Conservation (phyloP, 371 early-diverging fungal species). For the Mucor mucedo region DNA sequence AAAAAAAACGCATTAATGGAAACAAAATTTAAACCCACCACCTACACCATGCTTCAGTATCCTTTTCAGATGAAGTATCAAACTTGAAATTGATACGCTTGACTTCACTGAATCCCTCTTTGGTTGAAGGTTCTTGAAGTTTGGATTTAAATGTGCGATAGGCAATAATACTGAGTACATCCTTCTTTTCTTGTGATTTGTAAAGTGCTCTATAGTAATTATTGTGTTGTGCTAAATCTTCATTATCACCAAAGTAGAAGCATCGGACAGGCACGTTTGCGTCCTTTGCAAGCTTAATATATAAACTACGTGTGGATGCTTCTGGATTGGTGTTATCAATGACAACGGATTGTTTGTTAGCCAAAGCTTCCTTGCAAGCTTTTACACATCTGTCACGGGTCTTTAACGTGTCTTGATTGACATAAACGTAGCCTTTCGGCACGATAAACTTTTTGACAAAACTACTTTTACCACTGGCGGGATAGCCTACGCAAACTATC, state of each 20-base stretch:
- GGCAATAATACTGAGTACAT: constrained; percentile 60
- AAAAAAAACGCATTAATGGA: neutral
- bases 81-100: constrained; percentile 69
- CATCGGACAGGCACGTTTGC: constrained; percentile 66
- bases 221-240: constrained; percentile 78
- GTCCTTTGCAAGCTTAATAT: constrained; percentile 67
- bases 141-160: constrained; percentile 55
- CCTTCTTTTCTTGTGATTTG: constrained; percentile 26
- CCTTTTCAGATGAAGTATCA: constrained; percentile 44
- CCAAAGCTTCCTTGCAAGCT: constrained; percentile 57
- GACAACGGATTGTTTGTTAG: constrained; percentile 61
- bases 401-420: constrained; percentile 85
- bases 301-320: constrained; percentile 60
- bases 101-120: constrained; percentile 72
- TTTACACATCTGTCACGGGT: constrained; percentile 75
- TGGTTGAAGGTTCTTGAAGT: constrained; percentile 55
- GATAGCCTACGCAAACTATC: constrained; percentile 81
- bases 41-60: constrained; percentile 46
- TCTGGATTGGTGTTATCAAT: constrained; percentile 89
- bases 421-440: constrained; percentile 69
- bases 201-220: constrained; percentile 66
- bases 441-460: constrained; percentile 69
- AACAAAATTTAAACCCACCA: constrained; percentile 46
- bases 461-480: constrained; percentile 87
- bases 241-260: constrained; percentile 67